Evolutionary conservation across 106 monocot species (phyloP), one percentile per base, ranked within the genome.

Genomic region (Dendrobium huoshanense): DNA sequence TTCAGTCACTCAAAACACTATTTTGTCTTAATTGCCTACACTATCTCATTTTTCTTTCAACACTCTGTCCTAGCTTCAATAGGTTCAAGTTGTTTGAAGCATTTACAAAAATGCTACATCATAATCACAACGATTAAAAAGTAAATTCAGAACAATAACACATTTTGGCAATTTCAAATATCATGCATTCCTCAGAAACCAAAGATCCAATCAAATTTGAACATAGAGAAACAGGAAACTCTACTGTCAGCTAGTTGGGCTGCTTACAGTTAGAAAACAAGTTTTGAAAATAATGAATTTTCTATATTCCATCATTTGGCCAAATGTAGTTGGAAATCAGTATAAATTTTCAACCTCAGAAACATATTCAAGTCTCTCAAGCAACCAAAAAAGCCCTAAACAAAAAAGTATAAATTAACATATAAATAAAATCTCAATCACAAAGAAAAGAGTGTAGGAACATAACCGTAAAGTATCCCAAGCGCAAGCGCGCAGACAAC

Each of bases 381-480:
- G 31, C 31, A 31, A 1, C 1, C 31, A 31, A 1, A 31, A 31
- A 31, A 1, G 31, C 31, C 31, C 31, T 31, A 31, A 31, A 31
- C 31, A 31, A 31, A 31, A 31, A 31, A 31, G 31, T 31, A 31
- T 31, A 31, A 31, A 31, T 31, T 31, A 31, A 31, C 31, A 31
- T 31, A 31, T 31, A 31, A 31, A 31, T 31, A 31, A 44, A 44
- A 44, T 6, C 0, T 9, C 41, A 61, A 77, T 37, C 24, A 41
- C 75, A 77, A 75, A 41, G 27, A 15, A 20, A 29, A 10, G 33
- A 59, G 56, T 74, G 3, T 9, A 41, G 18, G 47, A 37, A 81
- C 75, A 82, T 68, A 27, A 99, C 95, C 85, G 40, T 99, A 99
- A 41, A 99, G 82, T 81, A 99, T 95, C 16, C 98, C 98, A 24